These are phyloP conservation scores for Stramenopiles sp. DNA, from an alignment of 352 stramenopile species.

Conservation along the genomic window DNA sequence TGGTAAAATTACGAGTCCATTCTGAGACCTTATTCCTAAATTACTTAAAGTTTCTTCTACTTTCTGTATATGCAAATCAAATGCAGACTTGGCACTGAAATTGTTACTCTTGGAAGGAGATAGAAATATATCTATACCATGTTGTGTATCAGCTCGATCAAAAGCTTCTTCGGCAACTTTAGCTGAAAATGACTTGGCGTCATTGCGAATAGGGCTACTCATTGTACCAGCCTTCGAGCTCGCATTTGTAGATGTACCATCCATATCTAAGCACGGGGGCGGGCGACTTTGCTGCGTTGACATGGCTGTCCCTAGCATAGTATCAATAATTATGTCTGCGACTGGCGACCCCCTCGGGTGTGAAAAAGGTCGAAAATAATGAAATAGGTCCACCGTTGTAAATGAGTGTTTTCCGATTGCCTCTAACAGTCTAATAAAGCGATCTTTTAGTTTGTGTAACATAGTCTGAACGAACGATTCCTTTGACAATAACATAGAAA, in stretches of 20 bases:
- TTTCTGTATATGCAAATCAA: background rate
- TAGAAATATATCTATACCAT: too few species aligned
- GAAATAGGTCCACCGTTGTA: background rate
- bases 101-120: background rate
- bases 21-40: background rate
- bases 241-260: background rate
- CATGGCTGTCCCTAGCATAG: background rate
- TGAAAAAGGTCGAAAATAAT: background rate
- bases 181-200: background rate
- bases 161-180: background rate
- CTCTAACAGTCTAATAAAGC: background rate
- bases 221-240: background rate
- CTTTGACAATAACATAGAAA: background rate
- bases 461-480: background rate
- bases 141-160: background rate
- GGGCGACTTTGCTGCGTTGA: background rate
- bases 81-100: background rate
- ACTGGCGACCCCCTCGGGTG: background rate
- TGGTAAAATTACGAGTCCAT: background rate
- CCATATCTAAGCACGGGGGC: background rate
- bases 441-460: background rate
- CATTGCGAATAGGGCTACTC: too few species aligned
- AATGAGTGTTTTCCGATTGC: background rate
- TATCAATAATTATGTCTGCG: background rate
- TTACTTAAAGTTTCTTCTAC: background rate